Base-by-base conservation (phyloP, 345 rosid species). In the Laguncularia racemosa region DNA sequence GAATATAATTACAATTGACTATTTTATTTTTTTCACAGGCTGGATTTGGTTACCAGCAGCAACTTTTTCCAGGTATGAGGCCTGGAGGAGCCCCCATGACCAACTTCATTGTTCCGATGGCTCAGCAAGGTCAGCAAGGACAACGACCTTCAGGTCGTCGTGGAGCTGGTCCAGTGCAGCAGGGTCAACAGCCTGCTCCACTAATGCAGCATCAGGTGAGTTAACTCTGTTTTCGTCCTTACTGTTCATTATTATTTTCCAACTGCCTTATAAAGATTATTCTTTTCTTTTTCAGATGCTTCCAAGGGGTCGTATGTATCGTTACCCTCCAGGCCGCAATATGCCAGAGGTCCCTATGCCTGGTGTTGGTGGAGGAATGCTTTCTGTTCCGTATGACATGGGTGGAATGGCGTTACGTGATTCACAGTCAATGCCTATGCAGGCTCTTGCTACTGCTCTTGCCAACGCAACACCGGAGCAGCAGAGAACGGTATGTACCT, bases 1-100 rank as follows among this genome's bases (percentile, higher is more conserved):
- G 40, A 33, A 33, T 33, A 3, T 33, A 33, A 33, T 33, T 33
- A 4, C 7, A 10, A 33, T 33, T 33, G 40, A n/a, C n/a, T 33
- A 4, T 33, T 9, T 33, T 33, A 9, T 10, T 10, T 7, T 33
- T 33, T 7, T 4, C 1, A 16, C 51, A 84, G 86, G 83, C 88
- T 69, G 83, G 95, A 23, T 86, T 84, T 76, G 91, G 95, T 38
- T 86, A 84, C 70, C 95, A 82, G 72, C 95, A 82, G 66, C 95
- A 84, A 64, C 88, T 86, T 57, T 81, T 81, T 68, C 86, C 91
- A 20, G 95, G 88, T 53, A 84, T 84, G 86, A 73, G 95, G 68
- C 91, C 95, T 45, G 88, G 84, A 48, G 86, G 80, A 8, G 86
- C 74, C 19, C 85, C 88, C 15, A 73, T 81, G 72, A 83, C 88